phyloP scores from a whole-genome alignment of 2,329 filamentous ascomycete species.

The Biscogniauxia marginata region DNA sequence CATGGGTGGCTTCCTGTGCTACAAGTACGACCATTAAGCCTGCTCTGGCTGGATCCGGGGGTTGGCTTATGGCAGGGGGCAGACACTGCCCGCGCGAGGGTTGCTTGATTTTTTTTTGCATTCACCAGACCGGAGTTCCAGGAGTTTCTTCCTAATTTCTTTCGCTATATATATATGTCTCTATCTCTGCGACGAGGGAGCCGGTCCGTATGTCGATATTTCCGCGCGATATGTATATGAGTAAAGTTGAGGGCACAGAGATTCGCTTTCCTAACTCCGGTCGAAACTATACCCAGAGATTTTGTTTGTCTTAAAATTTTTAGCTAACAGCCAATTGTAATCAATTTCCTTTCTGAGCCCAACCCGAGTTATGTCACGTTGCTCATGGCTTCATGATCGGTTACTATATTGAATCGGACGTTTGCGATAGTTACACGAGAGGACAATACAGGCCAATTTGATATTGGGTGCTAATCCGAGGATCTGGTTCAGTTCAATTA shows the following conservation, averaged over 20 bases:
- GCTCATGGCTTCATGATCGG: background rate
- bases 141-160: background rate
- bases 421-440: background rate
- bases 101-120: background rate
- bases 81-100: background rate
- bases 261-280: background rate
- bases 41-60: background rate
- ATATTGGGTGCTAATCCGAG: background rate
- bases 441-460: no score
- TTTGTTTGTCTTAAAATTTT: background rate
- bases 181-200: background rate
- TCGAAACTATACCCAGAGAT: background rate
- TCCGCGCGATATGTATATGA: background rate
- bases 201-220: no score
- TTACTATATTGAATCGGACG: background rate
- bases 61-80: background rate
- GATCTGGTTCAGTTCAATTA: background rate
- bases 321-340: background rate
- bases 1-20: slow-evolving; percentile 30
- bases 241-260: background rate
- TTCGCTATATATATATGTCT: background rate
- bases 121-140: background rate
- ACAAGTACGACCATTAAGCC: slow-evolving; percentile 32
- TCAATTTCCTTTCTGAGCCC: background rate
- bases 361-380: background rate